Conservation (phyloP, 345 rosid genomes). For the Eucalyptus curtisii region DNA sequence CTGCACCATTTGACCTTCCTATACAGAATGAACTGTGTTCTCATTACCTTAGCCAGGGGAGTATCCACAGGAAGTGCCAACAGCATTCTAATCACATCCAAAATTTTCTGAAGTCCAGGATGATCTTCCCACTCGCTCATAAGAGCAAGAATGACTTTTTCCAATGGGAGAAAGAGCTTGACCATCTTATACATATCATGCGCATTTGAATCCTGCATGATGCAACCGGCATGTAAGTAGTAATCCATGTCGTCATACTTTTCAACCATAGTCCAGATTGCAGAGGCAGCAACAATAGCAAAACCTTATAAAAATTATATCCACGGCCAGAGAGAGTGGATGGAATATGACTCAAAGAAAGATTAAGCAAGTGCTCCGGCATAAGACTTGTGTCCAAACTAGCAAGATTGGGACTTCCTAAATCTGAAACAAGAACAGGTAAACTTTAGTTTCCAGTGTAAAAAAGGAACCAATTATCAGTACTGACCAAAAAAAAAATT, state of each 20-base stretch:
- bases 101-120: constrained; percentile 67
- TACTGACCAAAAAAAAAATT: background rate
- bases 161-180: constrained; percentile 39
- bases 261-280: background rate
- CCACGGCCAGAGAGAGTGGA: constrained; percentile 14
- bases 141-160: constrained; percentile 25
- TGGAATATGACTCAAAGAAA: constrained; percentile 52
- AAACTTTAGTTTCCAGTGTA: background rate
- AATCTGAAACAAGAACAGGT: constrained; percentile 20
- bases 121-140: constrained; percentile 67
- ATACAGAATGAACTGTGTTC: background rate
- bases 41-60: constrained; percentile 75
- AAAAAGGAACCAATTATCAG: background rate
- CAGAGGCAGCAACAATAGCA: background rate
- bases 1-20: background rate
- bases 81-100: constrained; percentile 60
- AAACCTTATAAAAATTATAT: constrained; percentile 92
- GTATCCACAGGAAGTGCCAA: constrained; percentile 59
- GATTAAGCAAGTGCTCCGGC: constrained; percentile 74
- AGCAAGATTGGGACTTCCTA: constrained; percentile 43
- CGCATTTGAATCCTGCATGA: constrained; percentile 58
- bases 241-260: background rate
- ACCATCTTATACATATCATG: constrained; percentile 65
- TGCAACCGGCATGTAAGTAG: background rate
- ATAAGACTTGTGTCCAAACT: constrained; percentile 62